Base-by-base conservation (phyloP, 169 alveolate species). In the Babesia bigemina region DNA sequence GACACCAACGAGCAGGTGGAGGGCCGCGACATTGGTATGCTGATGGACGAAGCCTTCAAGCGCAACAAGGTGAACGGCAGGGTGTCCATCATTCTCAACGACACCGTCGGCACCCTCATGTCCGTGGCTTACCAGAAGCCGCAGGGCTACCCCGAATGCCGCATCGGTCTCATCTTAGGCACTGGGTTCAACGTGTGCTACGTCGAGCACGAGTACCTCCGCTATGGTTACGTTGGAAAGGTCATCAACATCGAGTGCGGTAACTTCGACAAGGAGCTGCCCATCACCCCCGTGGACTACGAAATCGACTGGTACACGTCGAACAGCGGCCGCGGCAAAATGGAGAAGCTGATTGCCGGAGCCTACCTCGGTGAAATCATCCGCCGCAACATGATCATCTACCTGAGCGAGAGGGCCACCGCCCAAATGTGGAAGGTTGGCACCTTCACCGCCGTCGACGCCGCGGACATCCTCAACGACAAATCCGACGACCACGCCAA, bases 81-180 rank as follows among this genome's bases (percentile, higher is more conserved):
- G 36, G 91, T 91, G 52, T 91, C 89, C 33, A 91, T 93, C 52
- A 84, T 94, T 26, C 67, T 93, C 42, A 94, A 94, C 62, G 97
- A 94, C 89, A 93, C 97, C 16, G 97, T 92, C 24, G 97, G 97
- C 16, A 94, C 97, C 2, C 86, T 94, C 29, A 60, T 94, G 83
- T 93, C 97, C 17, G 92, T 96, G 60, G 95, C 95, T 48, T 92
- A 92, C 73, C 94, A 88, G 79, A 77, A 78, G 70, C 93, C 91
- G 3, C 67, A 70, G 52, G 89, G 86, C 36, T 67, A 85, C 26
- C 94, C 96, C 14, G 91, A 83, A 29, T 92, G 96, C 59, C 66
- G 73, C 28, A 76, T 94, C 36, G 97, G 97, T 1, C 81, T 93
- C 24, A 94, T 94, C 24, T 66, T 94, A 33, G 97, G 97, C 45